phyloP scores from a whole-genome alignment of 2,329 filamentous ascomycete species.

The Fusarium sarcochroum region DNA sequence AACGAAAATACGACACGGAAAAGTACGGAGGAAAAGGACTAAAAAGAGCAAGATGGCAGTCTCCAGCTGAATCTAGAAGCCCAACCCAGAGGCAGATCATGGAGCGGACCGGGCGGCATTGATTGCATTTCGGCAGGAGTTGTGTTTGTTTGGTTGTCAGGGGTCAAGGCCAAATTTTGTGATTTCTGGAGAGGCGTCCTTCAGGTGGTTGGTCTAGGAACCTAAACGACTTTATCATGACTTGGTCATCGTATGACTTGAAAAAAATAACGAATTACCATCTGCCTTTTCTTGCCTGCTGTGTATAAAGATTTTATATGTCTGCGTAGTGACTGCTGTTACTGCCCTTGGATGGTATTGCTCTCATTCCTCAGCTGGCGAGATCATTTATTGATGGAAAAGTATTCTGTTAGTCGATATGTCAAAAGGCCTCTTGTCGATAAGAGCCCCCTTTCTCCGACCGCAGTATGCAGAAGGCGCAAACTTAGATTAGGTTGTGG shows the following conservation, averaged over 20 bases:
- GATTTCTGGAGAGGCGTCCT: slow-evolving; percentile 46
- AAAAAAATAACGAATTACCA: slow-evolving; percentile 42
- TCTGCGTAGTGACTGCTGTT: background rate
- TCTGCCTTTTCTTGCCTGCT: background rate
- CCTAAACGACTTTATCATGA: slow-evolving; percentile 43
- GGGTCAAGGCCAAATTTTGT: slow-evolving; percentile 22
- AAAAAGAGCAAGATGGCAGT: slow-evolving; percentile 27
- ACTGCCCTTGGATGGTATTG: background rate
- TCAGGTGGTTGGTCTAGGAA: slow-evolving; percentile 44
- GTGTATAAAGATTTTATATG: too few species aligned
- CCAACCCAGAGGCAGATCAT: slow-evolving; percentile 27
- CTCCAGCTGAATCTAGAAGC: slow-evolving; percentile 25
- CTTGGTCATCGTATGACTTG: too few species aligned
- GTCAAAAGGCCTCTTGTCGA: too few species aligned
- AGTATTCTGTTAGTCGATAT: too few species aligned
- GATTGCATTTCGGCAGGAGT: slow-evolving; percentile 51
- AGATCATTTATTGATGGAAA: too few species aligned
- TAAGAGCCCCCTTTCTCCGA: too few species aligned
- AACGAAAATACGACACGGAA: slow-evolving; percentile 29
- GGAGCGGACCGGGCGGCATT: slow-evolving; percentile 44
- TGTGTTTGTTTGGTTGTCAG: slow-evolving; percentile 37
- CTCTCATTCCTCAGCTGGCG: background rate
- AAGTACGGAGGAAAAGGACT: slow-evolving; percentile 29
- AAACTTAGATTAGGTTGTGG: background rate
- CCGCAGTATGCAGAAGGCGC: background rate